Percentiles rank a stretch among this genome's conserved stretches.
Evolutionary conservation across 2,329 filamentous ascomycete genomes (phyloP).

Genomic region (Penicillium brasilianum): DNA sequence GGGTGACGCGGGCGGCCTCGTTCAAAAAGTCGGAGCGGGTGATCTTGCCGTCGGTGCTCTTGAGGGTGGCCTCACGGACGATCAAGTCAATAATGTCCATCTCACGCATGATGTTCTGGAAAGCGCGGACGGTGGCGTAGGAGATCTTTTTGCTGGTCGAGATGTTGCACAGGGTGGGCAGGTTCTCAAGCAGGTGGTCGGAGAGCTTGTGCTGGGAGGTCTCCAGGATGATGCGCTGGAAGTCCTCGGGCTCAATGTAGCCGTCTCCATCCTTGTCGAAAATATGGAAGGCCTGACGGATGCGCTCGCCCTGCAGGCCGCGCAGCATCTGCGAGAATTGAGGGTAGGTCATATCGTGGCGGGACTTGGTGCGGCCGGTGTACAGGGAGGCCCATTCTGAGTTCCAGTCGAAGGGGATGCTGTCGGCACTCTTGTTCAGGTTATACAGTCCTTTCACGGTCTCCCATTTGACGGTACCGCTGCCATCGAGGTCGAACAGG

Average conservation of each 20-base stretch:
- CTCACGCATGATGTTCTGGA: constrained; percentile 96
- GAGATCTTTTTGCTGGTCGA: constrained; percentile 90
- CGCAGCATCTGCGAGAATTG: constrained; percentile 99
- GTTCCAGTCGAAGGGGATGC: constrained; percentile 94
- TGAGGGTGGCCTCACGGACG: constrained; percentile 80
- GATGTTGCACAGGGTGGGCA: constrained; percentile 94
- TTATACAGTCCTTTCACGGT: constrained; percentile 85
- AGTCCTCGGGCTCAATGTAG: constrained; percentile 93
- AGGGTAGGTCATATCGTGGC: constrained; percentile 90
- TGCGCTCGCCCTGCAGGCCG: constrained; percentile 91
- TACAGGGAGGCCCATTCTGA: constrained; percentile 96
- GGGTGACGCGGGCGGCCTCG: constrained; percentile 86
- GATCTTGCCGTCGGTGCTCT: constrained; percentile 88
- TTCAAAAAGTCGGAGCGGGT: constrained; percentile 93
- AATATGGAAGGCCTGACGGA: constrained; percentile 90
- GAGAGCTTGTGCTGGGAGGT: constrained; percentile 95
- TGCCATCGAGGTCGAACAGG: constrained; percentile 85
- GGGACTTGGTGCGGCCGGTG: constrained; percentile 82
- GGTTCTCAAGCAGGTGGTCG: constrained; percentile 89
- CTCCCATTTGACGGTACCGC: constrained; percentile 85
- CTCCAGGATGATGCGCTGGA: constrained; percentile 94
- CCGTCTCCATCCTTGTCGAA: constrained; percentile 92
- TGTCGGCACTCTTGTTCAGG: constrained; percentile 81
- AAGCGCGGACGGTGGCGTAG: constrained; percentile 95
- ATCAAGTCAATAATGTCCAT: constrained; percentile 98